Evolutionary conservation across 768 basidiomycete species (phyloP).

Genomic region (Rhizopogon rudus): DNA sequence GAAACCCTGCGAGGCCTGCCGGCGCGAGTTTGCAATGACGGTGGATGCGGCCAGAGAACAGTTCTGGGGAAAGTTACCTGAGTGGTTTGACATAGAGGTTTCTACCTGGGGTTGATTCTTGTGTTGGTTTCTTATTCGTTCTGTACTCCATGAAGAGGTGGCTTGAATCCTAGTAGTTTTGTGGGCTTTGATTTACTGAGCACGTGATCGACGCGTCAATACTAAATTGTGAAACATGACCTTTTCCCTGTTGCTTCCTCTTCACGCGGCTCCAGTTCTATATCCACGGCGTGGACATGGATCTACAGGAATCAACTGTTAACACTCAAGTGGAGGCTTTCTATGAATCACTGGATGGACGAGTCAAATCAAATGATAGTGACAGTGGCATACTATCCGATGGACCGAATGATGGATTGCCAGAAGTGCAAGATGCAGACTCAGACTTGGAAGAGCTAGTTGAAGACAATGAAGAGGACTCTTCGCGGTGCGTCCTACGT

Average conservation of each 20-base stretch:
- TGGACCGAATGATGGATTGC: not conserved
- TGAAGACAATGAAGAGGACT: constrained; percentile 12
- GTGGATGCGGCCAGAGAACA: constrained; percentile 58
- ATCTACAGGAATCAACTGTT: not conserved
- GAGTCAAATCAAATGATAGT: not conserved
- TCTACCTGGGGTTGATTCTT: constrained; percentile 28
- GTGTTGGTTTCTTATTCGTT: not conserved
- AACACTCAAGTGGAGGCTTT: not conserved
- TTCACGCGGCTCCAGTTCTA: not conserved
- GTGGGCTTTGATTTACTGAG: not conserved
- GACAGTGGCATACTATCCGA: not conserved
- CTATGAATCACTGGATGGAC: not conserved
- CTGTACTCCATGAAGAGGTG: not conserved
- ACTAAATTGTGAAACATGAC: not conserved
- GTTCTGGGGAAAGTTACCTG: constrained; percentile 59
- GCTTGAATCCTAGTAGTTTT: no score
- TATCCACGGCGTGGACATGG: not conserved
- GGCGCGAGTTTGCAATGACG: constrained; percentile 54
- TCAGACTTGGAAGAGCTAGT: constrained; percentile 5
- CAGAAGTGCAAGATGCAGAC: not conserved
- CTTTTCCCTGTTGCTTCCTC: no score
- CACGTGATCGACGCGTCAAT: not conserved
- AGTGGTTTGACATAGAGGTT: constrained; percentile 60
- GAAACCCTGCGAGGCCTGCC: constrained; percentile 61
- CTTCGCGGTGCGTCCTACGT: not conserved